Conservation (phyloP, 2,329 filamentous ascomycete species). For the Penicillium psychrosexuale region DNA sequence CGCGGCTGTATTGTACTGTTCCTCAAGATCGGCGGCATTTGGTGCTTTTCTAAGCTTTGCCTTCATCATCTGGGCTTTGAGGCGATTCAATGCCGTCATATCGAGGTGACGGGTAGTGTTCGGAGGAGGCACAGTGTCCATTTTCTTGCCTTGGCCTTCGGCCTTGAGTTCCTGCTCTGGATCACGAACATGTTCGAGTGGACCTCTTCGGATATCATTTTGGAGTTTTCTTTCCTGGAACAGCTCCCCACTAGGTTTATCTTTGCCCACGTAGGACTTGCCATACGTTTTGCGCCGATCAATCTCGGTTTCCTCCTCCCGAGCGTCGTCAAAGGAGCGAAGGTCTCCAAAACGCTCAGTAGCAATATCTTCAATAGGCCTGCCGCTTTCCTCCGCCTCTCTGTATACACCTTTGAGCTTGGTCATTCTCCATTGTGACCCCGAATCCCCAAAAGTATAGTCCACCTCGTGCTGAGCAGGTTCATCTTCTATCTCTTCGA, state of each 20-base stretch:
- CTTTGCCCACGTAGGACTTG: constrained; percentile 75
- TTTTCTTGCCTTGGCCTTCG: constrained; percentile 54
- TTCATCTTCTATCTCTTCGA: constrained; percentile 54
- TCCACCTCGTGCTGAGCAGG: constrained; percentile 61
- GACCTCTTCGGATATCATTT: constrained; percentile 48
- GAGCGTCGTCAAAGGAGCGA: constrained; percentile 82
- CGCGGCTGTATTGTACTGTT: constrained; percentile 75
- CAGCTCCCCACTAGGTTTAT: constrained; percentile 83
- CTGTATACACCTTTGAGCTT: constrained; percentile 84
- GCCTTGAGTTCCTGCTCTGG: constrained; percentile 37
- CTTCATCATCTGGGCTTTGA: constrained; percentile 94
- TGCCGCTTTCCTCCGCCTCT: constrained; percentile 69
- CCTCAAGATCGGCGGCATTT: constrained; percentile 72
- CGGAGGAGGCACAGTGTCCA: constrained; percentile 54
- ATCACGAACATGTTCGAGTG: constrained; percentile 28
- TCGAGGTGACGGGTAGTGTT: constrained; percentile 59
- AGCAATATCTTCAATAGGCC: constrained; percentile 76
- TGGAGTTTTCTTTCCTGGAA: constrained; percentile 71
- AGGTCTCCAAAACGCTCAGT: constrained; percentile 77
- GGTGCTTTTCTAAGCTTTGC: constrained; percentile 79
- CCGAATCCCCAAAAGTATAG: constrained; percentile 85
- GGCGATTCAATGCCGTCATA: constrained; percentile 76
- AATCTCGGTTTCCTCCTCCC: constrained; percentile 89
- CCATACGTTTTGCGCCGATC: constrained; percentile 82
- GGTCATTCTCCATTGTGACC: constrained; percentile 94